Evolutionary conservation across 805 yeast species (phyloP).

Genomic region (Zygoascus bituminiphila): DNA sequence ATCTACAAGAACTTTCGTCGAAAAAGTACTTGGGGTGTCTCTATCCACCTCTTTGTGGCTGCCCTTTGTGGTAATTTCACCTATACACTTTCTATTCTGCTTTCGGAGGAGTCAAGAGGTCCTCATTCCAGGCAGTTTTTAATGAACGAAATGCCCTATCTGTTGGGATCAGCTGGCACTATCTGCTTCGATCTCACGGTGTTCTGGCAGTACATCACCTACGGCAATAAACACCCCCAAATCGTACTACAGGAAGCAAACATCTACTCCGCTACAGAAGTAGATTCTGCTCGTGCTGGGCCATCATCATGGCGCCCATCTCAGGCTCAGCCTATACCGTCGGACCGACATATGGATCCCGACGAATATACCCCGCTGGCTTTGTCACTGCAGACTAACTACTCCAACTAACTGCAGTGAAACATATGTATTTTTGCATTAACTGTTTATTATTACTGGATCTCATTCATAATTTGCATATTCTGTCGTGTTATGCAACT

Average conservation of each 20-base stretch:
- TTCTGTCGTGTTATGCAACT: no score
- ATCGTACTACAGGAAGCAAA: constrained; percentile 1
- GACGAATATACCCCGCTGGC: constrained; percentile 2
- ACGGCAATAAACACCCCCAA: constrained; percentile 14
- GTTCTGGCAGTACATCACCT: constrained; percentile 25
- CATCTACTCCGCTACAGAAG: neutral
- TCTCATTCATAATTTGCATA: no score
- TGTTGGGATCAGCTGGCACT: constrained; percentile 82
- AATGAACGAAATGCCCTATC: constrained; percentile 65
- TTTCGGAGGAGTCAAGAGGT: constrained; percentile 45
- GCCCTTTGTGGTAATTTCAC: constrained; percentile 73
- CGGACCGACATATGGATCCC: neutral
- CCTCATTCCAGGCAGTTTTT: constrained; percentile 41
- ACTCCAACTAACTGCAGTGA: neutral
- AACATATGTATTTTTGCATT: no score
- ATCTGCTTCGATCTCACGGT: constrained; percentile 60
- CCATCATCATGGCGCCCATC: neutral
- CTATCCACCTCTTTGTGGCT: constrained; percentile 69
- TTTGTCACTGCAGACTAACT: neutral
- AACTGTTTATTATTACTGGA: no score
- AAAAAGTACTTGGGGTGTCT: constrained; percentile 79
- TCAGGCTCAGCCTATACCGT: neutral
- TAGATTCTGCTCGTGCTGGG: neutral
- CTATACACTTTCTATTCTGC: constrained; percentile 66
- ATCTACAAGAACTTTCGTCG: constrained; percentile 64